Base-by-base conservation (phyloP, 2,329 filamentous ascomycete species). In the Aspergillus pseudoglaucus region DNA sequence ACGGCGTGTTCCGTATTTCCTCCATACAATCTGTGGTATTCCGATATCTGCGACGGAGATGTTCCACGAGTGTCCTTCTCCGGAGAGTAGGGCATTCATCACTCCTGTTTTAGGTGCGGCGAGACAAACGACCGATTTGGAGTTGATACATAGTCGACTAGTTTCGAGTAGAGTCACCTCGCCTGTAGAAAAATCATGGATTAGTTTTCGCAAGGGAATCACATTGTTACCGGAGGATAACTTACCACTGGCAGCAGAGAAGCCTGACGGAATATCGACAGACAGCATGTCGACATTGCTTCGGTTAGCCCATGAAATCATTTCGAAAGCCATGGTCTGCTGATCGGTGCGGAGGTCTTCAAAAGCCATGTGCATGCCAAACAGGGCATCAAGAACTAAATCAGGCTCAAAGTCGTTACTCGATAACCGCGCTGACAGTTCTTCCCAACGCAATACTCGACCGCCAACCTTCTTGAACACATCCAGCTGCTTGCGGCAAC, bases 241-340 rank as follows among this genome's bases (percentile, higher is more conserved):
- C 62, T 79, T 79, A 59, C 89, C 89, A 35, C 83, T 84, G 0
- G 83, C 82, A 2, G 88, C 88, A 54, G 91, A 89, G 44, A 95
- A 82, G 4, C 93, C 93, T 0, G 88, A 91, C 0, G 93, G 93
- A 5, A 94, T 82, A 63, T 95, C 91, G n/a, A 98, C 81, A 0
- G 90, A 87, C 17, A 98, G 73, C 3, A 93, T 85, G 49, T 85
- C 83, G 0, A 89, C 84, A 54, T 90, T 87, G 63, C 85, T 88
- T 54, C 90, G 85, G 63, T 96, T 97, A 2, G 89, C 86, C 90
- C 90, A 97, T 53, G 90, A 86, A 60, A 96, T 93, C 61, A 96
- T 81, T 62, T 94, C 87, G 61, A 94, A 90, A 0, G 89, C 88
- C 0, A 85, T 86, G 3, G 85, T 83, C 64, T 94, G 88, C 55